Evolutionary conservation across 331 rosid species (phyloP).

Genomic region (Pyracantha coccinea): DNA sequence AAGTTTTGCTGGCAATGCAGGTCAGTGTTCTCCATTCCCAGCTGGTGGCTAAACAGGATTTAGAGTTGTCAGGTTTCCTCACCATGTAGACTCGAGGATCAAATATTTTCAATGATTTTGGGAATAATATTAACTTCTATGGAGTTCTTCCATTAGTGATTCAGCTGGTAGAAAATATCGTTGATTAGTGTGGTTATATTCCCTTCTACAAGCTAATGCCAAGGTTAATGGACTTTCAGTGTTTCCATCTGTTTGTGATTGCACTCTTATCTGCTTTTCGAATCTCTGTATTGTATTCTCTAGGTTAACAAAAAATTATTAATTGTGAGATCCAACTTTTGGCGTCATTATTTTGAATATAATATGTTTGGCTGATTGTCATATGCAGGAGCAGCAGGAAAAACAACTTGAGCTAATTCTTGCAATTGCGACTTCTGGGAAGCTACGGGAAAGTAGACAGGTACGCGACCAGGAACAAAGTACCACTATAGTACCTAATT

Average conservation of each 20-base stretch:
- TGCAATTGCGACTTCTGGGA: conserved; percentile 58
- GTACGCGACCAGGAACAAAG: conserved; percentile 23
- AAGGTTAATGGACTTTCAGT: not conserved
- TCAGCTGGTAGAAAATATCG: not conserved
- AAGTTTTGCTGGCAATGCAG: conserved; percentile 92
- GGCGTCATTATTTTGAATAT: too few species aligned
- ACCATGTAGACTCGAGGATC: not conserved
- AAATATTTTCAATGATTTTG: not conserved
- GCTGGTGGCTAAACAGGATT: not conserved
- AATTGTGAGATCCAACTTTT: not conserved
- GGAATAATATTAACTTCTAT: not conserved
- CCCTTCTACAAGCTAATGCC: not conserved
- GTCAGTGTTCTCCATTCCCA: conserved; percentile 22
- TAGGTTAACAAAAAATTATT: not conserved
- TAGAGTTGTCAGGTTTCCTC: not conserved
- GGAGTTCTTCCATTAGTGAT: not conserved
- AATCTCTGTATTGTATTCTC: not conserved
- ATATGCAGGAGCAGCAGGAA: conserved; percentile 73
- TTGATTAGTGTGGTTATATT: not conserved
- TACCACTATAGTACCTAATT: conserved; percentile 19
- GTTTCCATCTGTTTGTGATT: not conserved
- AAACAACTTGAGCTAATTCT: conserved; percentile 84
- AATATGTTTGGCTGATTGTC: not conserved
- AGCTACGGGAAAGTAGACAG: conserved; percentile 51
- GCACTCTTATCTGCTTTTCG: not conserved